Conservation (phyloP, 495 filamentous ascomycete genomes). For the Stereocaulon alpinum region DNA sequence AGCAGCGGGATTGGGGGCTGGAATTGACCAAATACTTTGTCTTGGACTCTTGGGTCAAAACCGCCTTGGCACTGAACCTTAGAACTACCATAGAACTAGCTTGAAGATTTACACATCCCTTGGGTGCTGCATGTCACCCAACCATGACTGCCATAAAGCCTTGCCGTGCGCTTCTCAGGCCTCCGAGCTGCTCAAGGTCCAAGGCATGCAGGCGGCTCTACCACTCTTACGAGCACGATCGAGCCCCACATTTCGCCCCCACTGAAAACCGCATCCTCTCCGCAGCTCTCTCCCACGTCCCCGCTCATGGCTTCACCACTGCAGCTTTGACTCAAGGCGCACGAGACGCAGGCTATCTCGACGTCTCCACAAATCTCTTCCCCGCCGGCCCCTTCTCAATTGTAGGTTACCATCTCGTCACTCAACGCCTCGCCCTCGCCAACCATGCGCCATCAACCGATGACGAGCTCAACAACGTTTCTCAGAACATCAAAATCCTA, state of each 20-base stretch:
- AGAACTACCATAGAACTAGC: too few relatives aligned
- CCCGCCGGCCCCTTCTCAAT: constrained; percentile 71
- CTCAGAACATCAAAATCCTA: constrained; percentile 51
- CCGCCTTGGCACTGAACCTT: too few relatives aligned
- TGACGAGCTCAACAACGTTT: constrained; percentile 29
- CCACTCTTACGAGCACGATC: constrained; percentile 61
- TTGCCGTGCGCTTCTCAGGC: neutral
- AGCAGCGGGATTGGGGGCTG: too few relatives aligned
- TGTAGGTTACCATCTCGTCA: constrained; percentile 70
- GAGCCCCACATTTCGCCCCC: constrained; percentile 54
- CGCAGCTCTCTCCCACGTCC: constrained; percentile 68
- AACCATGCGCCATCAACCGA: constrained; percentile 28
- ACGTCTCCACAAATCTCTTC: constrained; percentile 73
- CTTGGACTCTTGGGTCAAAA: too few relatives aligned
- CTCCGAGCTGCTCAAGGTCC: neutral
- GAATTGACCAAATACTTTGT: too few relatives aligned
- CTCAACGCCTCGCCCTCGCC: constrained; percentile 48
- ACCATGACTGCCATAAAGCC: neutral
- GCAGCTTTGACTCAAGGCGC: constrained; percentile 65
- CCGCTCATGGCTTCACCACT: constrained; percentile 67
- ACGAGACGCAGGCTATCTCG: constrained; percentile 72
- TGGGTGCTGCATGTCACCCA: neutral
- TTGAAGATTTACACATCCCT: too few relatives aligned
- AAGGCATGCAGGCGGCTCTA: constrained; percentile 36
- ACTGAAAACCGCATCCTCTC: constrained; percentile 70